Base-by-base conservation (phyloP, 768 basidiomycete genomes). In the Pulveroboletus ravenelii region DNA sequence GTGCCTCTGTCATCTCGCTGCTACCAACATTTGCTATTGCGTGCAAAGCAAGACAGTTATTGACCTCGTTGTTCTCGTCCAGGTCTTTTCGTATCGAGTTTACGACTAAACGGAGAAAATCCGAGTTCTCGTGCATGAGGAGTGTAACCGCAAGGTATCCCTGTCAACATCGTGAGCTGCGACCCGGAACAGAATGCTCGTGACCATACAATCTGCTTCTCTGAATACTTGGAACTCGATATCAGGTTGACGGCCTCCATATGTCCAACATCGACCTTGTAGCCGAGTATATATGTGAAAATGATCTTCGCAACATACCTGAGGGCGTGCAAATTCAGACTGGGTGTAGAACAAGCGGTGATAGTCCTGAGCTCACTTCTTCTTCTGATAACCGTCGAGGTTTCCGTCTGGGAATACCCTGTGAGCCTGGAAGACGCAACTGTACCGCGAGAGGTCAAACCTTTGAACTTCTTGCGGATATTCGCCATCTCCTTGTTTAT, bases 401-500 rank as follows among this genome's bases (percentile, higher is more conserved):
- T 90, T 90, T 27, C 89, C 89, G 58, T 91, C 89, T 91, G 49
- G 34, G 34, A 56, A 53, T 27, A 31, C 36, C n/a, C 20, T 39
- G 39, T 55, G 46, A 54, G 45, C 40, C 15, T 27, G 37, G 42
- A 30, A 41, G 39, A 44, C n/a, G 37, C 45, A 46, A 45, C 27
- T 40, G 32, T 18, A 37, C 15, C 17, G 63, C 45, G 44, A 53
- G 34, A 40, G 35, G 35, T 13, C 52, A 31, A 42, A 89, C 93
- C 92, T 79, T 97, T 97, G 78, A 99, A 98, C 70, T 95, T 93
- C 77, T 96, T 95, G 53, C 96, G 78, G 55, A 99, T 99, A 62
- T 99, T 97, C 1, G 96, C 96, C 96, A 99, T 98, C 73, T 99
- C 96, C 71, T 97, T 94, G 74, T 99, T 99, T 60, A 99, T 96